phyloP scores from a whole-genome alignment of 1,139 yeast genomes.

The Spencermartinsiella ligniputridi region DNA sequence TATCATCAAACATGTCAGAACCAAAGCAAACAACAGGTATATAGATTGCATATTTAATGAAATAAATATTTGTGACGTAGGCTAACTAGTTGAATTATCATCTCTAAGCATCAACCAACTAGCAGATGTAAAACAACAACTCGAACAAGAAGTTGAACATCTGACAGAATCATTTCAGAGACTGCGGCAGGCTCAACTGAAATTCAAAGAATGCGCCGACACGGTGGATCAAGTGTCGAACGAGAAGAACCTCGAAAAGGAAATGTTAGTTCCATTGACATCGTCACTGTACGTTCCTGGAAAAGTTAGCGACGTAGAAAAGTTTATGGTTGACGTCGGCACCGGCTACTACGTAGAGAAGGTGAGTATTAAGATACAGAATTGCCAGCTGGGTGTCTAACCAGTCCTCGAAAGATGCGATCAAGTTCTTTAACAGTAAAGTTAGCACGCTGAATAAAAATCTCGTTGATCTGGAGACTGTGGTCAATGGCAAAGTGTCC shows the following conservation, averaged over 20 bases:
- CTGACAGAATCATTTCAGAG: conserved; percentile 82
- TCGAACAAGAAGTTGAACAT: conserved; percentile 83
- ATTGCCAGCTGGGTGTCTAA: neutral
- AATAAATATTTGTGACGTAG: too few relatives aligned
- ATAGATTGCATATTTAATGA: neutral
- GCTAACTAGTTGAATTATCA: conserved; percentile 47
- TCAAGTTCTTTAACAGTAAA: conserved; percentile 68
- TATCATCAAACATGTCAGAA: too few relatives aligned
- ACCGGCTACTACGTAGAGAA: conserved; percentile 95
- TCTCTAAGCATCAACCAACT: conserved; percentile 79
- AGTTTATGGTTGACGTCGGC: conserved; percentile 88
- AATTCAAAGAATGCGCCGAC: conserved; percentile 74
- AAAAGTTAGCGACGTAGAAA: conserved; percentile 53
- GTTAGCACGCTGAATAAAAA: conserved; percentile 70
- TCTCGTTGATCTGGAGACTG: conserved; percentile 65
- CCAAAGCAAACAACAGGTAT: conserved; percentile 18
- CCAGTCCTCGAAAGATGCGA: conserved; percentile 51
- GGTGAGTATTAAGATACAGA: conserved; percentile 18
- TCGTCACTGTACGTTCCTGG: conserved; percentile 91
- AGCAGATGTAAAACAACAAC: conserved; percentile 73
- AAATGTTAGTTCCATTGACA: conserved; percentile 80
- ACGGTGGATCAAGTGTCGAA: conserved; percentile 59
- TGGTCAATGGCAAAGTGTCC: conserved; percentile 43
- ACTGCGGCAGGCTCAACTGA: conserved; percentile 73
- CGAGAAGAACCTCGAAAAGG: conserved; percentile 41